Evolutionary conservation across 2,329 filamentous ascomycete genomes (phyloP).

Genomic region (Didymella lethalis): DNA sequence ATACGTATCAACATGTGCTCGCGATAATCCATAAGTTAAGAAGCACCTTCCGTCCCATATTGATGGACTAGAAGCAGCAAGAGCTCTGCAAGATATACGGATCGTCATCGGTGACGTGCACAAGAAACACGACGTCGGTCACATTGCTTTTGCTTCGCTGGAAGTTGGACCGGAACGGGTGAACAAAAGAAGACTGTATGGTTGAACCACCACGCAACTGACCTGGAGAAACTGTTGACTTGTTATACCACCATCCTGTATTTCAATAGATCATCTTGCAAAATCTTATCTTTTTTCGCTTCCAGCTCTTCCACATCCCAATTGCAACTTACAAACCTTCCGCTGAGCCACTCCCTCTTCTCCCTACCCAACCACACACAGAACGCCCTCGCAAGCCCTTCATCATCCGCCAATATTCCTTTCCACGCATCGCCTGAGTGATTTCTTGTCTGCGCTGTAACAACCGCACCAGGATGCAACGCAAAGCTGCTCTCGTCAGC

Average conservation of each 20-base stretch:
- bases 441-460: constrained; percentile 24
- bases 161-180: neutral
- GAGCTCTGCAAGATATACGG: constrained; percentile 2
- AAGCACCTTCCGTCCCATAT: neutral
- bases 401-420: constrained; percentile 29
- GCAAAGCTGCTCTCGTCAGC: neutral
- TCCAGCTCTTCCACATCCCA: constrained; percentile 42
- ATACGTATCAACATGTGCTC: constrained; percentile 9
- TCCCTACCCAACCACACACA: constrained; percentile 37
- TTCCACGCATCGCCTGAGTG: constrained; percentile 19
- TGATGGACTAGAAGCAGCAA: constrained; percentile 5
- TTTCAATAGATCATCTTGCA: constrained; percentile 18
- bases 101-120: constrained; percentile 15
- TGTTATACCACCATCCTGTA: constrained; percentile 17
- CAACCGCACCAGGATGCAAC: constrained; percentile 39
- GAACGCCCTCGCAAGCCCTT: constrained; percentile 37
- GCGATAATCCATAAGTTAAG: constrained; percentile 3
- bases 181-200: constrained; percentile 4
- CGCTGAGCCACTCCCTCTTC: constrained; percentile 36
- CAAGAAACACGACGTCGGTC: neutral
- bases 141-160: constrained; percentile 13
- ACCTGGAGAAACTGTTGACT: too few relatives aligned
- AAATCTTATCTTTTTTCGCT: constrained; percentile 16
- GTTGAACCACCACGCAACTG: neutral
- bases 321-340: constrained; percentile 33